Percentiles rank a stretch among this genome's conserved stretches.
These are phyloP conservation scores for Polyplosphaeria fusca DNA, from an alignment of 495 filamentous ascomycete genomes.

Conservation along the genomic window DNA sequence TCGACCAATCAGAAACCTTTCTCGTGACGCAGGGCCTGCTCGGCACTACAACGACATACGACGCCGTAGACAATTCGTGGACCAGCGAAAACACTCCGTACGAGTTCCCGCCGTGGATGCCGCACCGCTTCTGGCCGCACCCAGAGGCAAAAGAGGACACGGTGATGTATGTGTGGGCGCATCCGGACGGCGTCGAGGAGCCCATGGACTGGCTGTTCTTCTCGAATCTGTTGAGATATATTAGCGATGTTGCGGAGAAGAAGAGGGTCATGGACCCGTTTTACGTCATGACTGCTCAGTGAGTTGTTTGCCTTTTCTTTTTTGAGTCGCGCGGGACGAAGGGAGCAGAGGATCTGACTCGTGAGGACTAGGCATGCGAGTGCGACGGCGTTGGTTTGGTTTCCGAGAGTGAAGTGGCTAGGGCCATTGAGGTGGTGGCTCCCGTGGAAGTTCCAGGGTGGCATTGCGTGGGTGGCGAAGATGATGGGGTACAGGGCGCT, in stretches of 20 bases:
- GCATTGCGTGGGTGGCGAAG: not conserved
- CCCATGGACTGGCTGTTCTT: constrained; percentile 22
- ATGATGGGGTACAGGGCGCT: constrained; percentile 9
- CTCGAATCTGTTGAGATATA: constrained; percentile 5
- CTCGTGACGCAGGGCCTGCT: constrained; percentile 1
- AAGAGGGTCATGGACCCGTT: constrained; percentile 8
- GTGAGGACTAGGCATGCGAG: constrained; percentile 8
- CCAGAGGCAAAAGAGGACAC: not conserved
- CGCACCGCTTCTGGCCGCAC: constrained; percentile 8
- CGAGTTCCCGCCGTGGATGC: constrained; percentile 9
- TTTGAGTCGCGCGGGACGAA: not conserved
- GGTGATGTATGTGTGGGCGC: constrained; percentile 14
- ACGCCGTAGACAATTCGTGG: not conserved
- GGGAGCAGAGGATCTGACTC: too few species aligned
- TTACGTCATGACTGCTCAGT: constrained; percentile 13
- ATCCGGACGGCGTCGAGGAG: constrained; percentile 1
- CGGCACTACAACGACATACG: constrained; percentile 3
- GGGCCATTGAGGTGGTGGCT: constrained; percentile 22
- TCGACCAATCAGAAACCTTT: constrained; percentile 17
- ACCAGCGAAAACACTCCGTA: not conserved
- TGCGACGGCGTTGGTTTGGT: constrained; percentile 12
- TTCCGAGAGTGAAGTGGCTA: constrained; percentile 8
- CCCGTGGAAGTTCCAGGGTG: constrained; percentile 12
- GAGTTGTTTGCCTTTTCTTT: not conserved
- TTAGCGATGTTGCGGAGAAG: constrained; percentile 5